phyloP scores from a whole-genome alignment of 2,329 filamentous ascomycete species.

The Cytospora leucostoma region DNA sequence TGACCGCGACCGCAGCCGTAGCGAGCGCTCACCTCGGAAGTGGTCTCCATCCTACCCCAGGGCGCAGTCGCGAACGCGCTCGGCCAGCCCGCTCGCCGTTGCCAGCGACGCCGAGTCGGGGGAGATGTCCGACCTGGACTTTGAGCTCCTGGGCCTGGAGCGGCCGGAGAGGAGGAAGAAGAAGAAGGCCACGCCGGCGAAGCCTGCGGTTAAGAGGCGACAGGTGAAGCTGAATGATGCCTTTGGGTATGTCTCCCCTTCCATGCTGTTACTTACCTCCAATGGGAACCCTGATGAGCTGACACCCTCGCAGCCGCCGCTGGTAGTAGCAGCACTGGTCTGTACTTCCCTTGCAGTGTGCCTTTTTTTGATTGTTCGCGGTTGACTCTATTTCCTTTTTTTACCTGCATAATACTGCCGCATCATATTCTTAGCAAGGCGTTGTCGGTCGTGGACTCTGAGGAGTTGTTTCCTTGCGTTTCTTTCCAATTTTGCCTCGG shows the following conservation, averaged over 20 bases:
- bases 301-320: constrained; percentile 10
- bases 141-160: constrained; percentile 27
- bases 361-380: not conserved
- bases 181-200: constrained; percentile 18
- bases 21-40: constrained; percentile 8
- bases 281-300: too few relatives aligned
- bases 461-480: not conserved
- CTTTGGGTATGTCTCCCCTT: constrained; percentile 21
- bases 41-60: constrained; percentile 16
- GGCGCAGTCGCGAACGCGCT: constrained; percentile 13
- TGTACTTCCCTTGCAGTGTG: not conserved
- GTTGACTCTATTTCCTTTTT: not conserved
- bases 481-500: not conserved
- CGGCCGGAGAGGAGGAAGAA: constrained; percentile 18
- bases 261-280: not conserved
- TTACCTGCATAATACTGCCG: not conserved
- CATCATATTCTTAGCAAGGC: not conserved
- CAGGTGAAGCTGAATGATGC: constrained; percentile 24
- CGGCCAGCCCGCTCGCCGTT: constrained; percentile 9
- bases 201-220: constrained; percentile 14
- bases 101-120: constrained; percentile 23
- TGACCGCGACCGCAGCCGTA: constrained; percentile 4
- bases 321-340: constrained; percentile 1
- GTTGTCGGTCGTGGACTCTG: not conserved
- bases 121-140: constrained; percentile 28